Evolutionary conservation across 139 green algal genomes (phyloP).

Genomic region (Gonium pectorale): DNA sequence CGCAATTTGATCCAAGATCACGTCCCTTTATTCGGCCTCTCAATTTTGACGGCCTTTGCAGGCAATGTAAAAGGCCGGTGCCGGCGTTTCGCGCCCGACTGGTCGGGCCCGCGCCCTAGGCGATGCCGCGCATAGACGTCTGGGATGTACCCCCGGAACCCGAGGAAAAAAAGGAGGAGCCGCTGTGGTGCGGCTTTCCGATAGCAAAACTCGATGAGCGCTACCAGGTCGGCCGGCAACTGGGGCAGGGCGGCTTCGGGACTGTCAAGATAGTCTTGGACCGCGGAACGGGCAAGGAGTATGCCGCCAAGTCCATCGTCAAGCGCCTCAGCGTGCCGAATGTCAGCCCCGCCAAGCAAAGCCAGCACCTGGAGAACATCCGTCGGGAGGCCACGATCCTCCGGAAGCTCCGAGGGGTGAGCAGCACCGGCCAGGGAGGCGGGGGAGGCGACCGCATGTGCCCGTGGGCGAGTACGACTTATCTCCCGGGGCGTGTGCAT

Average conservation of each 20-base stretch:
- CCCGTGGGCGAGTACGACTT: too few species aligned
- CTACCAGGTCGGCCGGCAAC: conserved; percentile 59
- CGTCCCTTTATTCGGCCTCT: neutral
- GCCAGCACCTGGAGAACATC: conserved; percentile 85
- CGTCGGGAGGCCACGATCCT: conserved; percentile 74
- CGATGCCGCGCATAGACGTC: conserved; percentile 62
- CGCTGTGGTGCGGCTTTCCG: conserved; percentile 35
- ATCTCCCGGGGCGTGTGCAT: too few species aligned
- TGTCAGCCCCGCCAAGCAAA: conserved; percentile 69
- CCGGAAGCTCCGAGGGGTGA: conserved; percentile 68
- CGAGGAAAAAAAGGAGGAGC: neutral
- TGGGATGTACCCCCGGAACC: conserved; percentile 54
- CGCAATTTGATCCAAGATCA: neutral
- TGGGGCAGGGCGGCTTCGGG: conserved; percentile 90
- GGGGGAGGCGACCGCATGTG: too few species aligned
- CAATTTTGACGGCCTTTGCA: too few species aligned
- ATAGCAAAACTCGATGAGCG: conserved; percentile 29
- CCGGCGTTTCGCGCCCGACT: too few species aligned
- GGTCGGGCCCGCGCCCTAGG: too few species aligned
- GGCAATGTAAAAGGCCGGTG: too few species aligned
- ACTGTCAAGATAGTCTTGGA: conserved; percentile 61
- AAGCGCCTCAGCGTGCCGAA: conserved; percentile 80
- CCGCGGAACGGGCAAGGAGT: conserved; percentile 70
- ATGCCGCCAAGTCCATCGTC: conserved; percentile 85
- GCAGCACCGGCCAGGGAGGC: too few species aligned